Conservation (phyloP, 768 basidiomycete species). For the Boletus edulis region DNA sequence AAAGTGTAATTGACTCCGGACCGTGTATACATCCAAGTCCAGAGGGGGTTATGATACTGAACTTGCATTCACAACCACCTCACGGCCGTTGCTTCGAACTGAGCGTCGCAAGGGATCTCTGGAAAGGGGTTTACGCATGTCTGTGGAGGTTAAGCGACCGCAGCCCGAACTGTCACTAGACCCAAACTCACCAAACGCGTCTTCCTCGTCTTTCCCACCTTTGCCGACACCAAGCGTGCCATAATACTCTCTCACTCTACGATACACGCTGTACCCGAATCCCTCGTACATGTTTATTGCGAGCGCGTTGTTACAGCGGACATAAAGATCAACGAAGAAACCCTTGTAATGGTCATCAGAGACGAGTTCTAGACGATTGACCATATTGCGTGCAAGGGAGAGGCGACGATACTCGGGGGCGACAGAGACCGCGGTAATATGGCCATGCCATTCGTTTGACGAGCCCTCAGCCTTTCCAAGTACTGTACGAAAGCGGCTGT, state of each 20-base stretch:
- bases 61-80: constrained; percentile 56
- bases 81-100: constrained; percentile 67
- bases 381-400: constrained; percentile 83
- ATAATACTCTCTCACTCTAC: constrained; percentile 89
- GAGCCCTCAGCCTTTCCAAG: constrained; percentile 90
- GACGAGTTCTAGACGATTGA: constrained; percentile 80
- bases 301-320: constrained; percentile 79
- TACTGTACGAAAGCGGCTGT: constrained; percentile 47
- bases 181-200: constrained; percentile 78
- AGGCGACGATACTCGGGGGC: constrained; percentile 91
- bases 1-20: background rate
- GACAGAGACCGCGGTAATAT: constrained; percentile 93
- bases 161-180: background rate
- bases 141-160: constrained; percentile 24
- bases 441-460: constrained; percentile 81
- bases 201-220: constrained; percentile 80
- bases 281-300: constrained; percentile 93
- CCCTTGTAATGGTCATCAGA: constrained; percentile 79
- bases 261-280: constrained; percentile 90
- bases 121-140: constrained; percentile 74
- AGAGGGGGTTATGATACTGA: constrained; percentile 32
- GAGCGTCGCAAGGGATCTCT: constrained; percentile 61
- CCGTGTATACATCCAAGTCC: constrained; percentile 4
- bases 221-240: constrained; percentile 72
- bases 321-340: constrained; percentile 95